A percentile compares a stretch with the other conserved stretches of the same genome.
Conservation (phyloP, 306 rosid species). For the Cicer pinnatifidum region DNA sequence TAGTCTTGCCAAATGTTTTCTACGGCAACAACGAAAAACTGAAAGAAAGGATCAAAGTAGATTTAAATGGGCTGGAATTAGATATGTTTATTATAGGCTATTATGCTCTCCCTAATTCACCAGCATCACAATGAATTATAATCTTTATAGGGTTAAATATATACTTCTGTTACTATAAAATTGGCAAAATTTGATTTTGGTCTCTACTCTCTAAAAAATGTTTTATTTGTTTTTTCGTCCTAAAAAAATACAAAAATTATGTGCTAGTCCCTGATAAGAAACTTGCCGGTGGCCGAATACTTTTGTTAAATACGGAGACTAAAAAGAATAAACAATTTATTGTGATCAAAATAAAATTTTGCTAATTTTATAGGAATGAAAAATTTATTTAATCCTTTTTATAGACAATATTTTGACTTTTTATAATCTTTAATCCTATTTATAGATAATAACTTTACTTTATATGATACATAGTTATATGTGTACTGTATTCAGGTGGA, state of each 20-base stretch:
- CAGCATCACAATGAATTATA: conserved; percentile 25
- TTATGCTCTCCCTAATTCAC: conserved; percentile 1
- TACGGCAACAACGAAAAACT: too few relatives aligned
- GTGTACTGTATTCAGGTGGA: conserved; percentile 65
- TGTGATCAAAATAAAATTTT: neutral
- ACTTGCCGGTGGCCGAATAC: neutral
- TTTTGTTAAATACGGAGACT: neutral
- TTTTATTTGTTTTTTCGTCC: too few relatives aligned
- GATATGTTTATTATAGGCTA: too few relatives aligned
- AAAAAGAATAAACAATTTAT: neutral
- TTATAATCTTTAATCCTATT: neutral
- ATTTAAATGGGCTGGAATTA: too few relatives aligned
- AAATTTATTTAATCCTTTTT: neutral
- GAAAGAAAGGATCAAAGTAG: too few relatives aligned
- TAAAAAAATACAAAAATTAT: too few relatives aligned
- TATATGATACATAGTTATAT: conserved; percentile 24
- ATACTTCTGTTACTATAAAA: too few relatives aligned
- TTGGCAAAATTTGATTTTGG: too few relatives aligned
- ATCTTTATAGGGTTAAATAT: neutral
- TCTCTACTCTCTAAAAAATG: too few relatives aligned
- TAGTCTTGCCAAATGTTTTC: neutral
- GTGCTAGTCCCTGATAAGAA: too few relatives aligned
- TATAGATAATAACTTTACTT: conserved; percentile 24
- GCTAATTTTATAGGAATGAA: neutral
- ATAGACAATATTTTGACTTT: conserved; percentile 19